These are phyloP conservation scores for Omphalotus guepiniiformis DNA, from an alignment of 768 basidiomycete genomes.

Conservation along the genomic window DNA sequence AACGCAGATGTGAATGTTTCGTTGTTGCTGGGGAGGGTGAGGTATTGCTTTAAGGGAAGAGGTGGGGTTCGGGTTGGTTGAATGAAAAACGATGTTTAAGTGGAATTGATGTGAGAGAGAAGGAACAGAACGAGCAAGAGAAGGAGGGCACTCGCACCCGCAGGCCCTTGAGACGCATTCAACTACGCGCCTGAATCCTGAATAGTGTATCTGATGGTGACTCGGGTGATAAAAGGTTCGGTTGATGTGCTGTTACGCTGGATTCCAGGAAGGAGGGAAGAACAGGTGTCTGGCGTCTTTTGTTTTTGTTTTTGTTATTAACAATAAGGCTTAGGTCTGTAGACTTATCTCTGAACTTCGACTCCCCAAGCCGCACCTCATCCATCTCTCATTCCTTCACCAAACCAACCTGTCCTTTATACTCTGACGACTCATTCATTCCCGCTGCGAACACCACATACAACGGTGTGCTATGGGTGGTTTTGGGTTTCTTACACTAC, in stretches of 20 bases:
- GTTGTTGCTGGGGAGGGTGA: too few species aligned
- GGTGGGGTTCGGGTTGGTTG: too few species aligned
- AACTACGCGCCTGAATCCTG: conserved; percentile 45
- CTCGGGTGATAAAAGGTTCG: conserved; percentile 33
- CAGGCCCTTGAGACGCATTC: conserved; percentile 50
- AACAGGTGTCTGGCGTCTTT: conserved; percentile 6
- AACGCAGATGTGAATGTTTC: too few species aligned
- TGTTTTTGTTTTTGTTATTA: neutral
- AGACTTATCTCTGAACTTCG: conserved; percentile 45
- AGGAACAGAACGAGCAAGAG: too few species aligned
- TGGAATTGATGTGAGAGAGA: too few species aligned
- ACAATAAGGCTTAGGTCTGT: conserved; percentile 36
- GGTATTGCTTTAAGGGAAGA: too few species aligned
- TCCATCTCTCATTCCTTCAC: conserved; percentile 51
- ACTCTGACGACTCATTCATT: conserved; percentile 51
- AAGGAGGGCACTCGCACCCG: conserved; percentile 33
- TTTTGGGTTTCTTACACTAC: conserved; percentile 18
- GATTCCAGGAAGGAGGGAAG: conserved; percentile 56
- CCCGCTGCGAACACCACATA: conserved; percentile 40
- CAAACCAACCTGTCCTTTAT: conserved; percentile 46
- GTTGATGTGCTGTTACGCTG: conserved; percentile 37
- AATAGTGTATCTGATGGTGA: conserved; percentile 38
- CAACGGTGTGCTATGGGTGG: conserved; percentile 41
- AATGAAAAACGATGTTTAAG: too few species aligned
- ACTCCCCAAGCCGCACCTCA: conserved; percentile 26